Base-by-base conservation (phyloP, 1,284 basidiomycete genomes). In the Irpex lacteus region DNA sequence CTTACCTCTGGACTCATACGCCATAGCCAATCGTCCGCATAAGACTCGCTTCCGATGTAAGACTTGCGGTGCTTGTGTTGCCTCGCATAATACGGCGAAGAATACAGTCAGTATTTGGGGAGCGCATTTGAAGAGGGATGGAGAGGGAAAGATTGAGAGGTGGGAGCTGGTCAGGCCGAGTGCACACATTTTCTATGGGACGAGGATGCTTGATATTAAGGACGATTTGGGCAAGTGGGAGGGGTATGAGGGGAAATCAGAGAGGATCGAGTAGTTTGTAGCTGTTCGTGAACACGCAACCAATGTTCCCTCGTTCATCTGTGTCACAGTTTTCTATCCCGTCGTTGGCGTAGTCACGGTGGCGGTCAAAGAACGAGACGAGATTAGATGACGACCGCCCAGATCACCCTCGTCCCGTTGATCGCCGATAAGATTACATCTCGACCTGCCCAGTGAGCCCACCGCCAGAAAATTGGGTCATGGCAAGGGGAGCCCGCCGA, bases 131-230 rank as follows among this genome's bases (percentile, higher is more conserved):
- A 78, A 82, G 60, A 76, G 87, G 52, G 81, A 83, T 64, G 76
- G 73, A 3, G 73, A 78, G 1, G 84, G 84, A 6, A 77, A 73
- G 58, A 82, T 86, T 60, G 73, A 79, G 63, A 70, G 76, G 34
- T 85, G 83, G 83, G 83, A 85, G 1, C 66, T 70, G 8, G 73
- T 87, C 54, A 82, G 81, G 68, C 87, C 88, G 0, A 87, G 82
- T 0, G 81, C 79, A 8, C 88, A 89, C 71, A 84, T 85, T 8
- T 89, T 89, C 73, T 89, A 89, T 67, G 85, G 74, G 5, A 89
- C 87, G 18, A 76, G 85, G 19, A 73, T 88, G 76, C 65, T 88
- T 60, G 85, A 87, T 62, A 72, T 88, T 9, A 63, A 76, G 6
- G 88, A 89, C 67, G 76, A 68, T 3, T 65, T 89, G 64, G 78